Evolutionary conservation across 2,329 filamentous ascomycete species (phyloP).

Genomic region (Fusarium bulbicola): DNA sequence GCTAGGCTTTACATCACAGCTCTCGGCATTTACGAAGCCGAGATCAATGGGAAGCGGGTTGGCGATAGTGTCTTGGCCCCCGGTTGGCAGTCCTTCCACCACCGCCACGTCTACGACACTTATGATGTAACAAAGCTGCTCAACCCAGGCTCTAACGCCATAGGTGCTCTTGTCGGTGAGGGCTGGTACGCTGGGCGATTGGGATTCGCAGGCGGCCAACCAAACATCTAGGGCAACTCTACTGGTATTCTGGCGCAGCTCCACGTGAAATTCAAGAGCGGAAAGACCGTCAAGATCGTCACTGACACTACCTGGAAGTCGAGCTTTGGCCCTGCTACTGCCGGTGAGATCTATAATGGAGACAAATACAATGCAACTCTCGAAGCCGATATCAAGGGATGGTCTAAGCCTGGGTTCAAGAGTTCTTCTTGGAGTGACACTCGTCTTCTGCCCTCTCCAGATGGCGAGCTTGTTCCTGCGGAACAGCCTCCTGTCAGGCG

Average conservation of each 20-base stretch:
- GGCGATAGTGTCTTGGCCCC: constrained; percentile 55
- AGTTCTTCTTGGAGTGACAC: constrained; percentile 49
- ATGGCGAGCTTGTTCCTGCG: constrained; percentile 40
- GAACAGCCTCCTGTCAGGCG: constrained; percentile 54
- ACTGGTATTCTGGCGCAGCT: constrained; percentile 51
- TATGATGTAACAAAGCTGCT: constrained; percentile 60
- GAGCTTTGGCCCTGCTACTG: constrained; percentile 43
- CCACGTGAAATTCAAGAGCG: constrained; percentile 47
- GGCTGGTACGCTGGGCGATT: constrained; percentile 58
- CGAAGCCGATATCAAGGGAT: constrained; percentile 37
- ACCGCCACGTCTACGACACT: constrained; percentile 61
- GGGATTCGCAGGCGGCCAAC: constrained; percentile 21
- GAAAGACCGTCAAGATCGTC: constrained; percentile 39
- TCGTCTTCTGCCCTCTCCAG: background rate
- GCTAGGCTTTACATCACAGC: constrained; percentile 59
- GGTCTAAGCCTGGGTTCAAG: constrained; percentile 49
- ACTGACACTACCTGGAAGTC: constrained; percentile 52
- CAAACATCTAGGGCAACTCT: constrained; percentile 49
- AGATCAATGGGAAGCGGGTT: constrained; percentile 54
- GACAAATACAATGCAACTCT: constrained; percentile 58
- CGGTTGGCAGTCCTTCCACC: constrained; percentile 61
- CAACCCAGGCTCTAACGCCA: constrained; percentile 47
- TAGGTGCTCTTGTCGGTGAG: constrained; percentile 55
- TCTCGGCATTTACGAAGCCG: constrained; percentile 56
- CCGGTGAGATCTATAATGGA: constrained; percentile 60